A percentile compares a stretch with the other conserved stretches of the same genome.
Evolutionary conservation across 2,329 filamentous ascomycete genomes (phyloP).

Genomic region (Fusarium tupiense): DNA sequence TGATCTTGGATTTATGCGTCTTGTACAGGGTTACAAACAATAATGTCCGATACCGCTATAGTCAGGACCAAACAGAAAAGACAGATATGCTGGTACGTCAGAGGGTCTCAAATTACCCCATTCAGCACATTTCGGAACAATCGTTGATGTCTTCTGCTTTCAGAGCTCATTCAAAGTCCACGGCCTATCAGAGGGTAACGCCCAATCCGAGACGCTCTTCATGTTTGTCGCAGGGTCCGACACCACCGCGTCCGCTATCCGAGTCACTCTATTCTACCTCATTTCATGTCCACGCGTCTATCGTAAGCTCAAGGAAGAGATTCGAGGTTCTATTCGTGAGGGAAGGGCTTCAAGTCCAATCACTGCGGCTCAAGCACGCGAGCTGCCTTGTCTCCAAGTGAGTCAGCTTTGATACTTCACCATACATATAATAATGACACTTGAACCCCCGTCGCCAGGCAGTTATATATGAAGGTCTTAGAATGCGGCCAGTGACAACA

Average conservation of each 20-base stretch:
- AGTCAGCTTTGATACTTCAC: rapidly evolving
- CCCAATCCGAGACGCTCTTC: neutral
- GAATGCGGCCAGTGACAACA: neutral
- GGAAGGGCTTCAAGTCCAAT: neutral
- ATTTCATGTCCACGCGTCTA: neutral
- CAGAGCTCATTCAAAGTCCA: constrained; percentile 1
- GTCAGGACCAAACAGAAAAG: neutral
- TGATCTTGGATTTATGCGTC: no score
- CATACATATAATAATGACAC: rapidly evolving
- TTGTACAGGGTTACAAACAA: constrained; percentile 7
- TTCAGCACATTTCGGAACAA: rapidly evolving
- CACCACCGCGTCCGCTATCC: neutral
- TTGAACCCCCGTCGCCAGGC: rapidly evolving
- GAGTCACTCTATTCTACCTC: neutral
- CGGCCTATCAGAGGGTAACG: neutral
- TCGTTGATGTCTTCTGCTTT: rapidly evolving
- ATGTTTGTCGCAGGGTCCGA: constrained; percentile 3
- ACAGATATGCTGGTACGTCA: neutral
- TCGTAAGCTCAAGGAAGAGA: neutral
- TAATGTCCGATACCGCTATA: neutral
- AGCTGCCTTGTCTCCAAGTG: neutral
- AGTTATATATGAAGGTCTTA: constrained; percentile 1
- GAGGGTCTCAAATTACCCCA: rapidly evolving
- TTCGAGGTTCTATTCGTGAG: neutral
- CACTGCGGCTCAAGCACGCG: neutral